Conservation (phyloP, 2,329 filamentous ascomycete species). For the Sporothrix variecibatus region DNA sequence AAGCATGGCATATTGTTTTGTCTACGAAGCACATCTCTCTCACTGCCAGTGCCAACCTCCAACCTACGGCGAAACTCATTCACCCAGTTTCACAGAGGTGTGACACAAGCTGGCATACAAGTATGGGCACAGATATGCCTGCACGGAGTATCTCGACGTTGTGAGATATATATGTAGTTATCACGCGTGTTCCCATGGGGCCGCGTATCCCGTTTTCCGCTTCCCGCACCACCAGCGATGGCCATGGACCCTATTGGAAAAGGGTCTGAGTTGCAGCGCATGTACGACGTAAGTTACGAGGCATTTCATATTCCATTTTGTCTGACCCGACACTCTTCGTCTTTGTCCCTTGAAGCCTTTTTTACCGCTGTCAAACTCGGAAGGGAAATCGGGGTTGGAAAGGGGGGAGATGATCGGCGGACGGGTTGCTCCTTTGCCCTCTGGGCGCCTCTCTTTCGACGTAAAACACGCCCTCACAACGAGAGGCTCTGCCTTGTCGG, state of each 20-base stretch:
- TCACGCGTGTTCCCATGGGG: not conserved
- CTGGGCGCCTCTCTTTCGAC: not conserved
- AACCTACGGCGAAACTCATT: too few species aligned
- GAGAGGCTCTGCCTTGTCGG: not conserved
- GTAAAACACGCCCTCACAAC: not conserved
- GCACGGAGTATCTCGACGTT: not conserved
- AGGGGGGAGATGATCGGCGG: not conserved
- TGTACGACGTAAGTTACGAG: too few species aligned
- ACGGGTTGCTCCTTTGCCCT: not conserved
- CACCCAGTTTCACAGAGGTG: not conserved
- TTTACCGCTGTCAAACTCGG: conserved; percentile 2
- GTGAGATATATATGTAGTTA: not conserved
- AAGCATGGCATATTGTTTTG: conserved; percentile 2
- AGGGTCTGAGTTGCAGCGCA: not conserved
- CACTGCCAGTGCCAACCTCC: too few species aligned
- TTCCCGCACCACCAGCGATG: not conserved
- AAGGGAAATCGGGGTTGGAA: not conserved
- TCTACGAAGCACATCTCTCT: not conserved
- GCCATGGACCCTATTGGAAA: not conserved
- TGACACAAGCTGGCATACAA: not conserved
- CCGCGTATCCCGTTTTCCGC: not conserved
- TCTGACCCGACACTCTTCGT: not conserved
- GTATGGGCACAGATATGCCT: not conserved
- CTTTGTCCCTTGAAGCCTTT: not conserved
- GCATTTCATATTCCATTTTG: not conserved